Base-by-base conservation (phyloP, 441 rosid genomes). In the Manihot esculenta region DNA sequence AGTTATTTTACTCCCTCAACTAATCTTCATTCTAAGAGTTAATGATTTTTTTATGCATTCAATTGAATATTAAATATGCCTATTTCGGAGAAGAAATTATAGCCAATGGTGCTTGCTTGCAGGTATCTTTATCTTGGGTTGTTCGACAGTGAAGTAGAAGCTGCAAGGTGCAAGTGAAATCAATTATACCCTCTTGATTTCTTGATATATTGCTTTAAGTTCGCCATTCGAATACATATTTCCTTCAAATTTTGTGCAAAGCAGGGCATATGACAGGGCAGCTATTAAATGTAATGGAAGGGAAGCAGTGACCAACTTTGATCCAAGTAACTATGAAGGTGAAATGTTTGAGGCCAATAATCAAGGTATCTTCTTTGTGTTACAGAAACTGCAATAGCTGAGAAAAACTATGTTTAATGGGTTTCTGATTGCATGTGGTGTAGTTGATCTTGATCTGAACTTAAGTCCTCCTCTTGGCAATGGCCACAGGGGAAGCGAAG, bases 251-350 rank as follows among this genome's bases (percentile, higher is more conserved):
- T 71, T 82, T 74, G 73, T 88, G 87, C 73, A 81, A 79, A 81
- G 78, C 85, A 93, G 98, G 94, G 98, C 95, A 62, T 91, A 88
- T 83, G 97, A 94, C 77, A 88, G 82, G 86, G 99, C 99, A 47
- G 97, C 97, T 20, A 91, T 94, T 81, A 92, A 86, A 63, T 84
- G 85, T 65, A 85, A 84, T 62, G 97, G 94, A 35, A 86, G 85
- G 77, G 97, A 92, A 42, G 97, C 99, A 1, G 88, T 94, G 57
- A 94, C 99, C 53, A 92, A 94, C 78, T 94, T 94, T 73, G 95
- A 88, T 80, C 81, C 85, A 24, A 85, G 89, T 74, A 66, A 87
- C 27, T 92, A 89, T 74, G 85, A 84, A 47, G 88, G 87, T 63
- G 91, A 87, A 64, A 84, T 78, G 63, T 63, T 86, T 24, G 87